Percentiles rank a stretch among this genome's conserved stretches.
These are phyloP conservation scores for Penicillium hordei DNA, from an alignment of 2,329 filamentous ascomycete genomes.

Conservation along the genomic window DNA sequence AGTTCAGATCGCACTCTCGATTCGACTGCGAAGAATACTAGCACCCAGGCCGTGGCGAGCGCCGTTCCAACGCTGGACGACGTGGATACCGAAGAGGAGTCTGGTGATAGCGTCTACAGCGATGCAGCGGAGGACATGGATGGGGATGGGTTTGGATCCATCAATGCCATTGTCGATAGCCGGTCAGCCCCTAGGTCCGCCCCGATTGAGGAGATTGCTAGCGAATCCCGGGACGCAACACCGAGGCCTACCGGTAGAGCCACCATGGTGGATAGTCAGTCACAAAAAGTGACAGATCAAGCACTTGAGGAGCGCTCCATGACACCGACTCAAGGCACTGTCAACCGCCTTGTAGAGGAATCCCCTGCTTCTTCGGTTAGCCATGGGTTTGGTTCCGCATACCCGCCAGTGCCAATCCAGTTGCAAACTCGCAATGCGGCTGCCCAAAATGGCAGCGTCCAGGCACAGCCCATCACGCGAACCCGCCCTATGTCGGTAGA, in stretches of 20 bases:
- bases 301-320: conserved; percentile 17
- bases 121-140: conserved; percentile 45
- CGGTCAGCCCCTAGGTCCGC: conserved; percentile 24
- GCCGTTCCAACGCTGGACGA: conserved; percentile 18
- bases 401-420: conserved; percentile 19
- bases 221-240: conserved; percentile 20
- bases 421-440: conserved; percentile 2
- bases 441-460: conserved; percentile 7
- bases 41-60: conserved; percentile 13
- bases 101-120: conserved; percentile 50
- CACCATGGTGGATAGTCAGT: conserved; percentile 18
- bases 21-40: conserved; percentile 12
- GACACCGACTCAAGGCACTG: conserved; percentile 21
- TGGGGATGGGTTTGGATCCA: conserved; percentile 50
- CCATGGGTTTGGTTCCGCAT: conserved; percentile 19
- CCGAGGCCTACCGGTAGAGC: conserved; percentile 16
- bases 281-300: conserved; percentile 11
- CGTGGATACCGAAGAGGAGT: conserved; percentile 39
- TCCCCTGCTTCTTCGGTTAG: conserved; percentile 20
- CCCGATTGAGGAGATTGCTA: conserved; percentile 4
- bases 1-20: conserved; percentile 25
- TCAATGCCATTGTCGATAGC: conserved; percentile 50
- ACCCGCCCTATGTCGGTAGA: conserved; percentile 24
- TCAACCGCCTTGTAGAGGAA: conserved; percentile 16
- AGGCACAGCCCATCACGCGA: conserved; percentile 14